phyloP scores from a whole-genome alignment of 352 stramenopile species.

The Phytophthora sp. region DNA sequence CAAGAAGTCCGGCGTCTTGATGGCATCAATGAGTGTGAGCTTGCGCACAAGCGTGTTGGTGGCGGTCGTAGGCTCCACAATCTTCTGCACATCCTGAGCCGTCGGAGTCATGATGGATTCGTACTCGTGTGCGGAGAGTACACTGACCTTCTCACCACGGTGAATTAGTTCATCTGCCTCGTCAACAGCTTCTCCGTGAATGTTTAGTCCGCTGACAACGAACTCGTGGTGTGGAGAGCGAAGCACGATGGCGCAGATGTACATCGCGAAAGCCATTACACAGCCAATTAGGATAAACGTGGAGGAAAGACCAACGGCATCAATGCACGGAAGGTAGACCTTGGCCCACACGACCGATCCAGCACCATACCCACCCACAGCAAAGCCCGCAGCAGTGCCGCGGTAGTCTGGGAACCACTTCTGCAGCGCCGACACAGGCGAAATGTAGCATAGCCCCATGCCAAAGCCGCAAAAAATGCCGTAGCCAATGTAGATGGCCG shows the following conservation, averaged over 20 bases:
- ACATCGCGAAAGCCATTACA: constrained; percentile 46
- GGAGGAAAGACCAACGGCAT: constrained; percentile 47
- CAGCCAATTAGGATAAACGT: constrained; percentile 53
- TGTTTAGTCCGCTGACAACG: constrained; percentile 53
- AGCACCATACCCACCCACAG: constrained; percentile 60
- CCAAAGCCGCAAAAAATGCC: constrained; percentile 63
- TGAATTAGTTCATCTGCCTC: constrained; percentile 34
- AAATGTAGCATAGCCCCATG: constrained; percentile 73
- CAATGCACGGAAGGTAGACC: constrained; percentile 55
- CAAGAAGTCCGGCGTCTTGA: constrained; percentile 63
- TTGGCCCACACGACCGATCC: constrained; percentile 67
- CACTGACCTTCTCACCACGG: constrained; percentile 40
- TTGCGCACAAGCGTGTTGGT: constrained; percentile 50
- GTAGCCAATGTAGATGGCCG: constrained; percentile 65
- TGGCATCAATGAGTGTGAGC: constrained; percentile 52
- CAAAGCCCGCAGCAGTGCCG: constrained; percentile 62
- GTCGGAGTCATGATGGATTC: constrained; percentile 49
- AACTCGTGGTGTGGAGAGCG: constrained; percentile 58
- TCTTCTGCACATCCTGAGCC: constrained; percentile 35
- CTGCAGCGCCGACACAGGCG: constrained; percentile 64
- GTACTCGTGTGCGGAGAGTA: constrained; percentile 45
- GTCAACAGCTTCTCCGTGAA: constrained; percentile 55
- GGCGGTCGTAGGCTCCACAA: constrained; percentile 26
- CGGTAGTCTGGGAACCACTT: constrained; percentile 80
- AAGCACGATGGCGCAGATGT: constrained; percentile 44